Evolutionary conservation across 2,329 filamentous ascomycete genomes (phyloP).

Genomic region (Dactylonectria macrodidyma): DNA sequence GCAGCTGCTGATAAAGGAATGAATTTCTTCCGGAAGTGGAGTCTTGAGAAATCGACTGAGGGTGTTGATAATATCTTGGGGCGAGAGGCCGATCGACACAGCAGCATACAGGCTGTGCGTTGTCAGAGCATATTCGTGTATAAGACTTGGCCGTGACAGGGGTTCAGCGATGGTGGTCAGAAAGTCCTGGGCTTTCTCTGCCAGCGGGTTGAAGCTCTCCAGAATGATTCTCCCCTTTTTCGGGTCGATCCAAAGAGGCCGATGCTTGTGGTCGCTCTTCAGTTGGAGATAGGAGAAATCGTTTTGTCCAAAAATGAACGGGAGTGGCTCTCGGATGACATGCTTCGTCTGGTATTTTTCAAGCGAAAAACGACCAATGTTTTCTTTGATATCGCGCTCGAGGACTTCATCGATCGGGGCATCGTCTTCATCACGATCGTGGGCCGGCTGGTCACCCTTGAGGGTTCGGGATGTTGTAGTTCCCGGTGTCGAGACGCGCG

Average conservation of each 20-base stretch:
- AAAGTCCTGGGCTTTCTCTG: conserved; percentile 87
- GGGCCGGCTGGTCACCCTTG: not conserved
- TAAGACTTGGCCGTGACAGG: conserved; percentile 83
- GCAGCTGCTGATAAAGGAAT: conserved; percentile 79
- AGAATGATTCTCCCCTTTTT: conserved; percentile 86
- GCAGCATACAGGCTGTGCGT: conserved; percentile 91
- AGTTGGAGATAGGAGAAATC: conserved; percentile 56
- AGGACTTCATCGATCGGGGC: not conserved
- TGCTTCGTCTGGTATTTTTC: not conserved
- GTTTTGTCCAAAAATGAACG: not conserved
- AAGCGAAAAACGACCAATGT: not conserved
- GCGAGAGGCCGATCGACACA: conserved; percentile 86
- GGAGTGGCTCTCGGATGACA: not conserved
- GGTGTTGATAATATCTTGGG: conserved; percentile 73
- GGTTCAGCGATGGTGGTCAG: conserved; percentile 93
- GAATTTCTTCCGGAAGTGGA: conserved; percentile 79
- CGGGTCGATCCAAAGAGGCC: conserved; percentile 91
- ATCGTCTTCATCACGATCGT: not conserved
- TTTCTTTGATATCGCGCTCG: not conserved
- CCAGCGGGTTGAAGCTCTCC: conserved; percentile 88
- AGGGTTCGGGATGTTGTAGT: not conserved
- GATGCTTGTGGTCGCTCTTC: conserved; percentile 86
- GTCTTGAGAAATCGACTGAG: conserved; percentile 89
- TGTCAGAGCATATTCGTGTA: conserved; percentile 91
- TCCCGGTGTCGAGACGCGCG: not conserved